A percentile compares a stretch with the other conserved stretches of the same genome.
Evolutionary conservation across 306 rosid genomes (phyloP).

Genomic region (Prunus armeniaca): DNA sequence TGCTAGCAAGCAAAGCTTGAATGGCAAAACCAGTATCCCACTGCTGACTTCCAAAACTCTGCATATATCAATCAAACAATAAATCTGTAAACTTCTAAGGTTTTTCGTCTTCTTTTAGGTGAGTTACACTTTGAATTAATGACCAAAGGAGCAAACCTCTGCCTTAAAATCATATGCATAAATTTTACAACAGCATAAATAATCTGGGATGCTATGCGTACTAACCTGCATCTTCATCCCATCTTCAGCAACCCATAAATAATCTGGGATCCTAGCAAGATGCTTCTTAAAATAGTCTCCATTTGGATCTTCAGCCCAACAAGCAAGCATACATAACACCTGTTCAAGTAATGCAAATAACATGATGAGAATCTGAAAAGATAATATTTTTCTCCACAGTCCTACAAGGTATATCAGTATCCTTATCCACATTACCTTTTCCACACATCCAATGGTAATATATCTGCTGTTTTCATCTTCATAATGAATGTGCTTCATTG

Average conservation of each 20-base stretch:
- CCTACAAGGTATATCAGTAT: too few relatives aligned
- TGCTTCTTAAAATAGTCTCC: conserved; percentile 68
- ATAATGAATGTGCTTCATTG: conserved; percentile 73
- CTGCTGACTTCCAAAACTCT: conserved; percentile 59
- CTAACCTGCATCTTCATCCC: conserved; percentile 72
- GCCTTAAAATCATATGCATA: too few relatives aligned
- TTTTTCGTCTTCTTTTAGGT: too few relatives aligned
- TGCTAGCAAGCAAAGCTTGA: conserved; percentile 59
- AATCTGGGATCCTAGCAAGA: conserved; percentile 69
- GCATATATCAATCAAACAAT: not conserved
- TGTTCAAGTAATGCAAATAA: not conserved
- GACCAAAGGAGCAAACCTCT: too few relatives aligned
- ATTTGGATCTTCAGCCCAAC: conserved; percentile 79
- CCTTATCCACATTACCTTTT: conserved; percentile 41
- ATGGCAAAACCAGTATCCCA: conserved; percentile 57
- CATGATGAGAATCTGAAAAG: not conserved
- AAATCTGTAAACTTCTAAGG: too few relatives aligned
- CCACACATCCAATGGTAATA: conserved; percentile 52
- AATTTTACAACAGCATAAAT: too few relatives aligned
- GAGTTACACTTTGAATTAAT: too few relatives aligned
- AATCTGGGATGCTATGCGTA: not conserved
- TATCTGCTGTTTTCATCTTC: conserved; percentile 69
- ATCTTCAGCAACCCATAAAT: conserved; percentile 73
- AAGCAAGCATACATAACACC: conserved; percentile 69
- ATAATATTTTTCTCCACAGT: not conserved